Conservation (phyloP, 2,329 filamentous ascomycete genomes). For the Cryphonectria parasitica region DNA sequence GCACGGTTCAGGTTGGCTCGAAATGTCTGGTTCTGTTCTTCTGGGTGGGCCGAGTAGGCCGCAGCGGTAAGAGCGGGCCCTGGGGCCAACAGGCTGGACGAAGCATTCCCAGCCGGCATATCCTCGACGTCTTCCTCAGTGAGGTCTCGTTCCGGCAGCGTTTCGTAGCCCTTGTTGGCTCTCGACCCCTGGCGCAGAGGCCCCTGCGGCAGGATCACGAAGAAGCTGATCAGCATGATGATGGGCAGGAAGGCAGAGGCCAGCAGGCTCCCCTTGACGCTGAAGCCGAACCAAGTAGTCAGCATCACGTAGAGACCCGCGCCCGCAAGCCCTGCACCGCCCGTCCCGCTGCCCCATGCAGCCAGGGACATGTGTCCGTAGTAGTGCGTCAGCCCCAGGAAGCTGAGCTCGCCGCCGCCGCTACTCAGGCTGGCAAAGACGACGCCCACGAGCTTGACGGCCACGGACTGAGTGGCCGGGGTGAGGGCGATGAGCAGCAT, state of each 20-base stretch:
- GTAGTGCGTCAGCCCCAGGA: slow-evolving; percentile 88
- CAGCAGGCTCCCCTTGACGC: slow-evolving; percentile 74
- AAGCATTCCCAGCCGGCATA: slow-evolving; percentile 45
- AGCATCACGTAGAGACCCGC: slow-evolving; percentile 86
- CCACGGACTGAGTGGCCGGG: slow-evolving; percentile 66
- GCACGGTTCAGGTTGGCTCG: slow-evolving; percentile 66
- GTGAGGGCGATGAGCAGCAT: slow-evolving; percentile 90
- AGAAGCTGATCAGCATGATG: slow-evolving; percentile 87
- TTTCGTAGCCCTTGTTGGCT: slow-evolving; percentile 58
- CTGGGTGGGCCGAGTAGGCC: slow-evolving; percentile 42
- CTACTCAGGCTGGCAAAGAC: slow-evolving; percentile 83
- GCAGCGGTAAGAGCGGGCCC: slow-evolving; percentile 46
- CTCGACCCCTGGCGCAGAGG: slow-evolving; percentile 57
- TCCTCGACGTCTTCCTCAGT: slow-evolving; percentile 40
- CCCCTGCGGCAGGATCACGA: slow-evolving; percentile 72
- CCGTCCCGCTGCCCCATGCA: slow-evolving; percentile 90
- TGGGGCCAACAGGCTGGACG: slow-evolving; percentile 54
- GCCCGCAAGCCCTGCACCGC: slow-evolving; percentile 83
- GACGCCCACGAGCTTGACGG: slow-evolving; percentile 79
- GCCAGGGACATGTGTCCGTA: slow-evolving; percentile 87
- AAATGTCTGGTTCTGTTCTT: slow-evolving; percentile 43
- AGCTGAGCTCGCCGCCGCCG: slow-evolving; percentile 87
- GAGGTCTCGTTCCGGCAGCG: slow-evolving; percentile 49
- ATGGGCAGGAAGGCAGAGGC: slow-evolving; percentile 78
- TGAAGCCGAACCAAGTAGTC: slow-evolving; percentile 78